A percentile compares a stretch with the other conserved stretches of the same genome.
phyloP scores from a whole-genome alignment of 2,329 filamentous ascomycete genomes.

The Ascochyta koolunga region DNA sequence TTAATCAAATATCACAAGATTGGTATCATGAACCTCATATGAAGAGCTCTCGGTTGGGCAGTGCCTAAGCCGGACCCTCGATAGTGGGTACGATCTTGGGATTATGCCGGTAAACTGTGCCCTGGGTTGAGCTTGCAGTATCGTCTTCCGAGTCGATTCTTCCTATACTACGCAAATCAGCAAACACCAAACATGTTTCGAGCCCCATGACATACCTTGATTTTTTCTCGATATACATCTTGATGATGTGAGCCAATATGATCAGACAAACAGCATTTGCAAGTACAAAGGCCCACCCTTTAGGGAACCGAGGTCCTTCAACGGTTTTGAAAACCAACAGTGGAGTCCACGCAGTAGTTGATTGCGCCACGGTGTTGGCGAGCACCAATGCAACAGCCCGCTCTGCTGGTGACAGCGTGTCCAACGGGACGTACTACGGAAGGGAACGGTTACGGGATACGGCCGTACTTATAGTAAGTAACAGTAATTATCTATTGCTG shows the following conservation, averaged over 20 bases:
- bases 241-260: conserved; percentile 26
- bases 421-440: too few relatives aligned
- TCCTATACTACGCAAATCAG: neutral
- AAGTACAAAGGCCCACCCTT: conserved; percentile 53
- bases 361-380: conserved; percentile 61
- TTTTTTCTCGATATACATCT: conserved; percentile 17
- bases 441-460: too few relatives aligned
- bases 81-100: neutral
- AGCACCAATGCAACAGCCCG: conserved; percentile 58
- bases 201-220: conserved; percentile 6
- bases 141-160: conserved; percentile 6
- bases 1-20: too few relatives aligned
- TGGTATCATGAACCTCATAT: too few relatives aligned
- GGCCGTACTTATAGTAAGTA: too few relatives aligned
- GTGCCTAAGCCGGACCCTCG: neutral
- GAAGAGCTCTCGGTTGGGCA: neutral
- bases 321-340: conserved; percentile 58
- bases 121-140: conserved; percentile 13
- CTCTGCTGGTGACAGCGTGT: too few relatives aligned
- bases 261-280: conserved; percentile 49
- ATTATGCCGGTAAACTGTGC: neutral
- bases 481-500: too few relatives aligned
- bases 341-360: conserved; percentile 63
- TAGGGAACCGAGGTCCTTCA: conserved; percentile 52
- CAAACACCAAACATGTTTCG: too few relatives aligned